Base-by-base conservation (phyloP, 2,329 filamentous ascomycete genomes). In the Fusarium sacchari region DNA sequence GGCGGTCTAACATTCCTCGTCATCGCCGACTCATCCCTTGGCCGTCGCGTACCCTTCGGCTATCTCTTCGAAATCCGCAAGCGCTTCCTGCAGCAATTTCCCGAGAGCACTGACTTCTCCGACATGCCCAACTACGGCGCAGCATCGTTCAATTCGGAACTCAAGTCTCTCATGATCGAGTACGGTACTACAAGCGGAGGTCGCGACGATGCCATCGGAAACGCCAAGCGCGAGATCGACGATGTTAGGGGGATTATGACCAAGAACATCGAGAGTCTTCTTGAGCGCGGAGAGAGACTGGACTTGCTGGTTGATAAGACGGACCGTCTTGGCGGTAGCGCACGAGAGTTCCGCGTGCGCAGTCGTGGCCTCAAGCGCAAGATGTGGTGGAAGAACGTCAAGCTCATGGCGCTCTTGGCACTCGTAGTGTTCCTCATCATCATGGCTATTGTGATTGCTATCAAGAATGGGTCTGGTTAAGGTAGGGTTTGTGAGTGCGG, bases 371-470 rank as follows among this genome's bases (percentile, higher is more conserved):
- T 99, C 77, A 93, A 96, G 85, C 89, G 97, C 80, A 89, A 92
- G 83, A 98, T 99, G 96, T 99, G 96, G 96, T 98, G 96, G 96
- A 98, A 98, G 91, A 98, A 99, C 82, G 89, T 97, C 50, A 97
- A 97, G 86, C 84, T 99, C 76, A 97, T 98, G 95, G 92, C 90
- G 12, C 82, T 99, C 76, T 80, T 95, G 70, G 86, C 83, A 8
- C 79, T 98, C 49, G 94, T 95, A 4, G 83, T 96, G 32, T 80
- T 86, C 49, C 80, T 91, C 71, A 88, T 91, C 74, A 76, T 90
- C 50, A 76, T 89, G 73, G 84, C 86, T n/a, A 87, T 90, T 65
- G 83, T 89, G 34, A 84, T 90, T 67, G 84, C 87, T 6, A 79
- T 87, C 60, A 89, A 88, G 83, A 87, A 86, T 61, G 79, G 69